These are phyloP conservation scores for Nothophytophthora sp. DNA, from an alignment of 352 stramenopile species.

Conservation along the genomic window DNA sequence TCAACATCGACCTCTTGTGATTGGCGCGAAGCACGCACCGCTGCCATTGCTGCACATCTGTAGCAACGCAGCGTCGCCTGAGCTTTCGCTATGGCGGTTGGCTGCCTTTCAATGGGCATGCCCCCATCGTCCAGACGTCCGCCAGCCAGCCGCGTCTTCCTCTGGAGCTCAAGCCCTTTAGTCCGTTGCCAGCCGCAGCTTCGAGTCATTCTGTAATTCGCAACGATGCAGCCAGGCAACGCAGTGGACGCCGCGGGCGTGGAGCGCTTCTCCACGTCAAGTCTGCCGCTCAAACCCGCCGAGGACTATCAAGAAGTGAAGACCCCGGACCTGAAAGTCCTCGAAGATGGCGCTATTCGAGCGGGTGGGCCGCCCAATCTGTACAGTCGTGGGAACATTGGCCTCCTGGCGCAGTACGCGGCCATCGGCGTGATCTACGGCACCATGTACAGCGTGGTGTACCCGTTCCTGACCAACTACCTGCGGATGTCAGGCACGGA, in stretches of 20 bases:
- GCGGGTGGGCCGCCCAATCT: constrained; percentile 24
- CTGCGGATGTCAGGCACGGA: constrained; percentile 26
- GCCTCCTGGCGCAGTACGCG: constrained; percentile 35
- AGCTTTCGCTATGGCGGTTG: not conserved
- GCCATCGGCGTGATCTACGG: constrained; percentile 33
- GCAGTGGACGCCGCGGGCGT: constrained; percentile 10
- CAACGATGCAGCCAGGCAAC: not conserved
- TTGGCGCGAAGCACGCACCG: constrained; percentile 22
- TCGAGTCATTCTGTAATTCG: constrained; percentile 13
- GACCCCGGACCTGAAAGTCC: constrained; percentile 12
- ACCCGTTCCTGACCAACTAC: constrained; percentile 29
- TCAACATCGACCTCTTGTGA: constrained; percentile 3
- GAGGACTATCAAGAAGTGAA: constrained; percentile 24
- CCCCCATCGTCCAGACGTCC: not conserved
- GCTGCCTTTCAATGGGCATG: not conserved
- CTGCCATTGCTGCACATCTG: not conserved
- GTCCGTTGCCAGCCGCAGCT: not conserved
- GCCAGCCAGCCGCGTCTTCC: not conserved
- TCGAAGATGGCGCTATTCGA: constrained; percentile 38
- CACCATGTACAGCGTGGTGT: constrained; percentile 25
- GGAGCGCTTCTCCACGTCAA: constrained; percentile 17
- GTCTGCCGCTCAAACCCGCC: constrained; percentile 10
- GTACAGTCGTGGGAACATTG: constrained; percentile 25
- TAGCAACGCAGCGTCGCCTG: not conserved
- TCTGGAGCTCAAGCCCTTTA: not conserved